Conservation (phyloP, 768 basidiomycete species). For the Tylopilus sp. region DNA sequence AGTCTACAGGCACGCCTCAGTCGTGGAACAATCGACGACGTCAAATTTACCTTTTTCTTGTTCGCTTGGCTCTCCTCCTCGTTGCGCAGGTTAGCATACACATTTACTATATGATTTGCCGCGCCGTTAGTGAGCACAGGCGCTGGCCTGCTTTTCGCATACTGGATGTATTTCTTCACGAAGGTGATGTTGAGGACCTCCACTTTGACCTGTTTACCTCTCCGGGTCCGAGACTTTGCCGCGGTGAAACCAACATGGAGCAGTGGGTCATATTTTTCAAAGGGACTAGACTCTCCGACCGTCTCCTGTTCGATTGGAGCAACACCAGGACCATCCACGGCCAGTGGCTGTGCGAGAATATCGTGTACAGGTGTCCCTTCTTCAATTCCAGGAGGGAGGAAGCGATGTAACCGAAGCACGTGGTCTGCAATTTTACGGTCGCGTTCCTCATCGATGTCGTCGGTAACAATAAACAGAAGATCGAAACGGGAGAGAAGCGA, state of each 20-base stretch:
- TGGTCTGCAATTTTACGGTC: conserved; percentile 97
- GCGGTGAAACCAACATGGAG: conserved; percentile 79
- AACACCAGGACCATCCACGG: conserved; percentile 72
- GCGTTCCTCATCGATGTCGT: conserved; percentile 93
- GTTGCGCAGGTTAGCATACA: conserved; percentile 89
- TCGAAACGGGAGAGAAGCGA: conserved; percentile 99
- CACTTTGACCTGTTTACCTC: conserved; percentile 57
- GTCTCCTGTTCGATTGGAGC: conserved; percentile 37
- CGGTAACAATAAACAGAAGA: conserved; percentile 94
- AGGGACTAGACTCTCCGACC: conserved; percentile 57
- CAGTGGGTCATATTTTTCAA: conserved; percentile 95
- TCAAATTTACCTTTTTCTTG: conserved; percentile 65
- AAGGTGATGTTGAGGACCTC: conserved; percentile 92
- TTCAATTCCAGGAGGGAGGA: conserved; percentile 93
- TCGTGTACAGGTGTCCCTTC: conserved; percentile 92
- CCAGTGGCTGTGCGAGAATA: conserved; percentile 81
- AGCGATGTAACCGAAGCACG: conserved; percentile 95
- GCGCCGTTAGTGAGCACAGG: conserved; percentile 90
- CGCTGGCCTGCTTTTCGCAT: conserved; percentile 84
- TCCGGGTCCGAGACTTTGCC: conserved; percentile 48
- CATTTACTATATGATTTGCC: conserved; percentile 89
- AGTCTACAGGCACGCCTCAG: conserved; percentile 53
- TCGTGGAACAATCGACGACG: neutral
- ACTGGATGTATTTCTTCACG: conserved; percentile 98
- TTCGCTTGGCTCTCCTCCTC: conserved; percentile 83